Percentiles rank a stretch among this genome's conserved stretches.
These are phyloP conservation scores for Suaeda aralocaspica DNA, from an alignment of 148 eudicot species.

Conservation along the genomic window DNA sequence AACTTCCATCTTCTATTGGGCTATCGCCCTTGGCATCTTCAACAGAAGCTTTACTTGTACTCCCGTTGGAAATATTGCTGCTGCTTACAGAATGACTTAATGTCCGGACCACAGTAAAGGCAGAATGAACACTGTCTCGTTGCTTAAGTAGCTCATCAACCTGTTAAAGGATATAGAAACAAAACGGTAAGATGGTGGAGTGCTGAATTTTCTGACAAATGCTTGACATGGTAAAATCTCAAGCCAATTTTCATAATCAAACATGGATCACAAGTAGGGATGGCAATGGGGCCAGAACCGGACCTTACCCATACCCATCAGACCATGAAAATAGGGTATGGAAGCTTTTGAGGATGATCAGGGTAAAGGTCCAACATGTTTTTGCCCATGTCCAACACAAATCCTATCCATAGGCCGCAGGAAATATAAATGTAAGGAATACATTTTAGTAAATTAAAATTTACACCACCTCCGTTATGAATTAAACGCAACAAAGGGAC, in stretches of 20 bases:
- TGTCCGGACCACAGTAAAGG: conserved; percentile 60
- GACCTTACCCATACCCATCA: too few relatives aligned
- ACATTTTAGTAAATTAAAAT: too few relatives aligned
- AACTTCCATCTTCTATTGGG: conserved; percentile 70
- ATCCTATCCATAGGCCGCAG: too few relatives aligned
- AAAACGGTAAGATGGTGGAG: neutral
- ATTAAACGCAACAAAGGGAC: too few relatives aligned
- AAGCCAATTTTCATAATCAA: neutral
- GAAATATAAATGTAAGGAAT: too few relatives aligned
- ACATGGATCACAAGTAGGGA: too few relatives aligned
- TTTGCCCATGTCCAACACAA: too few relatives aligned
- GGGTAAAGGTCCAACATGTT: too few relatives aligned
- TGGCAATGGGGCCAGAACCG: too few relatives aligned
- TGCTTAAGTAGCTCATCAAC: conserved; percentile 90
- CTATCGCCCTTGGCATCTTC: conserved; percentile 64
- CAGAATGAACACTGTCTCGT: conserved; percentile 78
- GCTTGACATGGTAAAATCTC: neutral
- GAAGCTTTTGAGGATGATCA: too few relatives aligned
- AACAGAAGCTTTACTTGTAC: conserved; percentile 51
- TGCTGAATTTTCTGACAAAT: neutral
- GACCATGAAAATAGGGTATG: too few relatives aligned
- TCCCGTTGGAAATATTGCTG: conserved; percentile 50
- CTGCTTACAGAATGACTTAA: conserved; percentile 29
- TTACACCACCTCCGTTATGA: too few relatives aligned
- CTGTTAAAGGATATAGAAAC: conserved; percentile 38